phyloP scores from a whole-genome alignment of 257 asterid species.

The Ophiorrhiza pumila region DNA sequence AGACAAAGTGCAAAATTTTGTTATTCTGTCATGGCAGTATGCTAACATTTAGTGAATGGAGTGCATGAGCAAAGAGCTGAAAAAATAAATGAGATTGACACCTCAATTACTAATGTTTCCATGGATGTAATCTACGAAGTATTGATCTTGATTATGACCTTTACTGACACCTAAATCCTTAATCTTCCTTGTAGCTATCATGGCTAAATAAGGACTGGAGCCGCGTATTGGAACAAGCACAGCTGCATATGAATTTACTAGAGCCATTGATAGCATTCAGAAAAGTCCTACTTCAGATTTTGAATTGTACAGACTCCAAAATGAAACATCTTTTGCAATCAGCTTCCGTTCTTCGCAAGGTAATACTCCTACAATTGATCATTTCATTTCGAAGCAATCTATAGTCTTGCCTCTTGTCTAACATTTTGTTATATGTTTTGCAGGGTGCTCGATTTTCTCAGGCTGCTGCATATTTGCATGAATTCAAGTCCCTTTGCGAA shows the following conservation, averaged over 20 bases:
- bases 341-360: constrained; percentile 93
- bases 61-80: background rate
- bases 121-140: background rate
- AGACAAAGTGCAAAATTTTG: background rate
- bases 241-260: constrained; percentile 86
- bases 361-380: constrained; percentile 28
- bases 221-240: constrained; percentile 64
- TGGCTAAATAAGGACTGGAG: constrained; percentile 70
- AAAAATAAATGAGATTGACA: background rate
- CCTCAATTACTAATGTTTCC: background rate
- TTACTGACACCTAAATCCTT: constrained; percentile 27
- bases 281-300: constrained; percentile 68
- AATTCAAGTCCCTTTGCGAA: constrained; percentile 68
- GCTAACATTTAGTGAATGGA: too few relatives aligned
- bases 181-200: constrained; percentile 48
- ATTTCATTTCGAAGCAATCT: constrained; percentile 4
- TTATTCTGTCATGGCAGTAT: background rate
- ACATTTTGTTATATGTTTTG: constrained; percentile 4
- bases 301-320: constrained; percentile 53
- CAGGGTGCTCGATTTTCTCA: constrained; percentile 88
- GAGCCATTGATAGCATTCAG: constrained; percentile 96
- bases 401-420: constrained; percentile 1
- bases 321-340: constrained; percentile 80
- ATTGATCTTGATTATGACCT: background rate
- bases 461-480: constrained; percentile 93